Conservation (phyloP, 108 stramenopile species). For the Skeletonema potamos region DNA sequence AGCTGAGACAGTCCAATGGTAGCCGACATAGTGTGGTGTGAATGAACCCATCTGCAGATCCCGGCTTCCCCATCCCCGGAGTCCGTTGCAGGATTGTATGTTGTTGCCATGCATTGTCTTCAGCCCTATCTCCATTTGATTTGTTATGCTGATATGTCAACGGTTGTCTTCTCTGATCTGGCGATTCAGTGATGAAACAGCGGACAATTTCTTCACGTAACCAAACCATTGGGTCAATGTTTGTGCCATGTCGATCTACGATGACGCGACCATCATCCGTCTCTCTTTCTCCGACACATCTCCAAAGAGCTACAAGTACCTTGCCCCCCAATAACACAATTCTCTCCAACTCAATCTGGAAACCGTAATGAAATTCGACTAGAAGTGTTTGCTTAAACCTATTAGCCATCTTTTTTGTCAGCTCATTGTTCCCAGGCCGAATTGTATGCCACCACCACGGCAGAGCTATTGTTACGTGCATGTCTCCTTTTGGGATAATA, state of each 20-base stretch:
- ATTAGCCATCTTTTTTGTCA: constrained; percentile 36
- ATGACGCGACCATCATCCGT: constrained; percentile 35
- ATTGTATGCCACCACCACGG: constrained; percentile 76
- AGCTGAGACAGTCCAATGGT: constrained; percentile 54
- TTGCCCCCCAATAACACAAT: constrained; percentile 62
- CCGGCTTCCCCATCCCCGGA: constrained; percentile 45
- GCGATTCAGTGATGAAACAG: constrained; percentile 56
- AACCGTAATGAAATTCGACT: constrained; percentile 57
- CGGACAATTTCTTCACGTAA: constrained; percentile 57
- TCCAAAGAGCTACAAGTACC: constrained; percentile 58
- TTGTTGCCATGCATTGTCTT: constrained; percentile 14
- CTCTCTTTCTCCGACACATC: constrained; percentile 57
- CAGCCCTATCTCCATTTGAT: not conserved
- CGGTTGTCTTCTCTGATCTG: constrained; percentile 34
- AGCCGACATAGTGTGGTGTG: constrained; percentile 61
- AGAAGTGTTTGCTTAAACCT: constrained; percentile 56
- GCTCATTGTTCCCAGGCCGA: constrained; percentile 39
- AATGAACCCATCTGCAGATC: constrained; percentile 61
- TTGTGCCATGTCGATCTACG: constrained; percentile 54
- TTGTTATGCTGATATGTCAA: constrained; percentile 46
- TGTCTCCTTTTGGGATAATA: constrained; percentile 48
- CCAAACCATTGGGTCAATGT: constrained; percentile 48
- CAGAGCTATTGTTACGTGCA: constrained; percentile 60
- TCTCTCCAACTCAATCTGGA: constrained; percentile 59
- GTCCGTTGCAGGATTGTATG: constrained; percentile 55